Conservation (phyloP, 768 basidiomycete genomes). For the Pleurotus tuber-regium region DNA sequence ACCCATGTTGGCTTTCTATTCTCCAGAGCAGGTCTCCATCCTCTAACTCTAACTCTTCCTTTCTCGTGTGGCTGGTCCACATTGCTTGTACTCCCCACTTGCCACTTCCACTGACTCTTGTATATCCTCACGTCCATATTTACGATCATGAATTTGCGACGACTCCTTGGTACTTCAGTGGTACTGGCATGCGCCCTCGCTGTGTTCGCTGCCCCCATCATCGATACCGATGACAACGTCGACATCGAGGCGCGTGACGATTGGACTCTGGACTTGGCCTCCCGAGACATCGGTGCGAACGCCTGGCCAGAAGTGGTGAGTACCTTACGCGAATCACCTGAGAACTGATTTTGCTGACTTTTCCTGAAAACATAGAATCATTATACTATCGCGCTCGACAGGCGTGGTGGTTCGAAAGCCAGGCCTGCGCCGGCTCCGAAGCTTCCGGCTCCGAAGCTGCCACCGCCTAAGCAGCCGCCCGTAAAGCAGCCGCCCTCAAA, state of each 20-base stretch:
- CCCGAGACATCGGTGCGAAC: neutral
- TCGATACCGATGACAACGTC: neutral
- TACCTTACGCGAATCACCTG: neutral
- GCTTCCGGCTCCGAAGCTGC: neutral
- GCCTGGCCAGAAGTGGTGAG: neutral
- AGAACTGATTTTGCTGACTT: neutral
- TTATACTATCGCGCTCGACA: neutral
- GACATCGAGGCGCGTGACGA: neutral
- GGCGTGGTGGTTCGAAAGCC: neutral
- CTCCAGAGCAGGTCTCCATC: neutral
- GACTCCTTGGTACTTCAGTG: neutral
- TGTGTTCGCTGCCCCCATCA: neutral
- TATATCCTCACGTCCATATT: too few relatives aligned
- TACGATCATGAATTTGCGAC: neutral
- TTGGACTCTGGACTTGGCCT: neutral
- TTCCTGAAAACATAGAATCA: too few relatives aligned
- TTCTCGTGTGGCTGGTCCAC: neutral
- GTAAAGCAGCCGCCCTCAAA: neutral
- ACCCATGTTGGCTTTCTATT: neutral
- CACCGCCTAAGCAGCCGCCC: neutral
- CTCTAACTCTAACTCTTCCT: neutral
- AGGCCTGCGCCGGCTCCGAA: neutral
- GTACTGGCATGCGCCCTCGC: neutral
- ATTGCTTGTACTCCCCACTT: too few relatives aligned
- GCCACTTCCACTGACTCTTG: too few relatives aligned